Evolutionary conservation across 148 eudicot species (phyloP), one percentile per base, ranked within the genome.

Genomic region (Chenopodium suecicum): DNA sequence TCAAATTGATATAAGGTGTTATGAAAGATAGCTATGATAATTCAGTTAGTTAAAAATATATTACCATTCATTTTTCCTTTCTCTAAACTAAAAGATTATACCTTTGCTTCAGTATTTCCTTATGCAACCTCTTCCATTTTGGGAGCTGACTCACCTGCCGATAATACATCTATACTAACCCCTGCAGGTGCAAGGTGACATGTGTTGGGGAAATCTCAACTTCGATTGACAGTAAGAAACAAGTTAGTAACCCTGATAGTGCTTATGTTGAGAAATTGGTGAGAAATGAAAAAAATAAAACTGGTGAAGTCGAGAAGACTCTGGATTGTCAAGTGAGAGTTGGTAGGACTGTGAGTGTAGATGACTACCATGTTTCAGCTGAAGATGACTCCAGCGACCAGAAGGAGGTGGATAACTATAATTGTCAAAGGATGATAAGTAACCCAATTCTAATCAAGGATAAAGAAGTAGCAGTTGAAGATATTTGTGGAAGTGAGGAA

Each of bases 331-430:
- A 78, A 66, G 58, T 78, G 62, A 31, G 6, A 69, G 54, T 47
- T 13, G 80, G 70, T 44, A 27, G 37, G 56, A 78, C 41, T 67
- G 34, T n/a, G 34, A 71, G 12, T 37, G 31, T 65, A 9, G 19
- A 31, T 70, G 46, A 56, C 25, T 29, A 25, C 29, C 14, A 52
- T 10, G 37, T 70, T 34, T 58, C 65, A 69, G 66, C 66, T 66
- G 63, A 27, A 25, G 29, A 29, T 54, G 75, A 44, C 13, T 46
- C 81, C 64, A 78, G 74, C 60, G 48, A 64, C 58, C 74, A 50
- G 25, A 25, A 27, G 37, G 23, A 65, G 56, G 70, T 25, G 19
- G 46, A 19, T 19, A 63, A 41, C n/a, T 25, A 27, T 64, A 23
- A 14, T 41, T 46, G 58, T 46, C 80, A 64, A 47, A 77, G 8